phyloP scores from a whole-genome alignment of 2,329 filamentous ascomycete species.

The Akanthomyces uredinophilus region DNA sequence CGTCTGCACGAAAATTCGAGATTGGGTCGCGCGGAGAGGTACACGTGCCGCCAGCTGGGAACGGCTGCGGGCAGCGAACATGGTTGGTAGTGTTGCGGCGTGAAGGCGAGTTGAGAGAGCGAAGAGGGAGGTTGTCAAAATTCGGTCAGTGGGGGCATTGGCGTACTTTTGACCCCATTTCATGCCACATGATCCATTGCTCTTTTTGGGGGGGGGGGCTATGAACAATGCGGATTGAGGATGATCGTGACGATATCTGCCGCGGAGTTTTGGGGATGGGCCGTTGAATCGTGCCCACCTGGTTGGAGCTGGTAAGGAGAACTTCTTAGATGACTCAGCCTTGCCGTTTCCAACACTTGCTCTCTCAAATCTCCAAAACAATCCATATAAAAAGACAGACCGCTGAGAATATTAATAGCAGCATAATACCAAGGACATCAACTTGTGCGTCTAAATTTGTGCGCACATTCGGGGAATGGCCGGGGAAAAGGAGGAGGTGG shows the following conservation, averaged over 20 bases:
- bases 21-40: neutral
- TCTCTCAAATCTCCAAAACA: neutral
- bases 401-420: neutral
- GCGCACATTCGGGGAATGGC: neutral
- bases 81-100: neutral
- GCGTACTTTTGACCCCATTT: neutral
- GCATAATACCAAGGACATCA: neutral
- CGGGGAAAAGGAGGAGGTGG: neutral
- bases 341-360: neutral
- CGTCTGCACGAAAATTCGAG: constrained; percentile 18
- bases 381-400: neutral
- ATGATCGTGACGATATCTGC: constrained; percentile 43
- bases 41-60: constrained; percentile 8
- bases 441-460: neutral
- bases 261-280: constrained; percentile 41
- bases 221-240: constrained; percentile 9
- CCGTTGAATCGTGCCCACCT: too few relatives aligned
- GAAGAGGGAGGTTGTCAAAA: neutral
- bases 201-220: neutral
- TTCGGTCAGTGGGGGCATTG: constrained; percentile 4
- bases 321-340: constrained; percentile 1
- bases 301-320: neutral
- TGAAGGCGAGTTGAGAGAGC: neutral
- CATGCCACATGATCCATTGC: constrained; percentile 1
- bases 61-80: constrained; percentile 2